Conservation (phyloP, 2,329 filamentous ascomycete genomes). For the Colletotrichum plurivorum region DNA sequence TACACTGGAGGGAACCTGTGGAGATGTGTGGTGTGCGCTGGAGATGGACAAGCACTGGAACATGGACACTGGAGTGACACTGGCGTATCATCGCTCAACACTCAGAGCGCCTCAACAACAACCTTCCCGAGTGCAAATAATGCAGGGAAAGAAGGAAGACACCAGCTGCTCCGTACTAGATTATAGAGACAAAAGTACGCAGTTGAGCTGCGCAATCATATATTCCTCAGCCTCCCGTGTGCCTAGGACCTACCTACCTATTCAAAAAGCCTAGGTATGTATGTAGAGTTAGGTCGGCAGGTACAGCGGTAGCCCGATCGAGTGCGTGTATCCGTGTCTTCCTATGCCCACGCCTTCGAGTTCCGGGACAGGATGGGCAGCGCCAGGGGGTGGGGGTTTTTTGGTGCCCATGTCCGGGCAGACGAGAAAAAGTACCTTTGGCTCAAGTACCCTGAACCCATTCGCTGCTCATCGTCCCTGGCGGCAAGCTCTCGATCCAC, state of each 20-base stretch:
- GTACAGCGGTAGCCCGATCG: conserved; percentile 20
- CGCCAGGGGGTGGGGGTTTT: background rate
- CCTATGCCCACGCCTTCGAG: background rate
- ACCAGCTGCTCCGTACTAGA: too few species aligned
- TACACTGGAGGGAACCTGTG: background rate
- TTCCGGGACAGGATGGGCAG: background rate
- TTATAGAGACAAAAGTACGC: too few species aligned
- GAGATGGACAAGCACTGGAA: background rate
- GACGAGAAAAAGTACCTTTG: conserved; percentile 18
- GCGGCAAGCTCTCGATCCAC: background rate
- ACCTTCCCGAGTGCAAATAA: background rate
- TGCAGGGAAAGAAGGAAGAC: background rate
- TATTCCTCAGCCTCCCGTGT: too few species aligned
- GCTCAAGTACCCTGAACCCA: conserved; percentile 16
- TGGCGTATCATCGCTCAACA: conserved; percentile 9
- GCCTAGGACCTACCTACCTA: too few species aligned
- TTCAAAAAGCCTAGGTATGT: too few species aligned
- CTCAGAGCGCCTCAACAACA: background rate
- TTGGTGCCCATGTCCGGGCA: conserved; percentile 9
- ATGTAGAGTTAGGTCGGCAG: background rate
- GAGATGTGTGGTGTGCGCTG: background rate
- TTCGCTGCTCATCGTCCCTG: conserved; percentile 3
- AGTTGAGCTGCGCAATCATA: too few species aligned
- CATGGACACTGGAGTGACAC: conserved; percentile 17
- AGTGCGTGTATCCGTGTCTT: conserved; percentile 26